Conservation (phyloP, 768 basidiomycete species). For the Auricularia auricula-judae region DNA sequence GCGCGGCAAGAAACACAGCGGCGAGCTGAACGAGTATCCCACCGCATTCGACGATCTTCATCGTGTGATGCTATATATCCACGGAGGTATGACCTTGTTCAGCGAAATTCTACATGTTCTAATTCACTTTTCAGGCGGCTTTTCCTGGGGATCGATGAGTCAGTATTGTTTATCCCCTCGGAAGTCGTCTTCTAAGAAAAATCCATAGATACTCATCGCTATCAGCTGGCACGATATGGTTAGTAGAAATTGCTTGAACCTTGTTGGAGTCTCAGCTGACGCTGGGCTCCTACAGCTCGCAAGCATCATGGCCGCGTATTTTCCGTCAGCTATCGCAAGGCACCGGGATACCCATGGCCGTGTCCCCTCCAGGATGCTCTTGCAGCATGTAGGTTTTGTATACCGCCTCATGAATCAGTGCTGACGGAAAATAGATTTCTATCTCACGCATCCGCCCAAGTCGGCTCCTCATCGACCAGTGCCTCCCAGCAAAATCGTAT, state of each 20-base stretch:
- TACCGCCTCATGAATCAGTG: background rate
- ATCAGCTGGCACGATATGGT: constrained; percentile 50
- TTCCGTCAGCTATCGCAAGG: constrained; percentile 57
- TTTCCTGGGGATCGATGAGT: constrained; percentile 71
- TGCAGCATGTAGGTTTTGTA: constrained; percentile 58
- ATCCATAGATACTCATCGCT: constrained; percentile 43
- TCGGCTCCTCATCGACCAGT: constrained; percentile 72
- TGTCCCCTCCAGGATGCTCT: constrained; percentile 82
- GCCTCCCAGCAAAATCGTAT: constrained; percentile 66
- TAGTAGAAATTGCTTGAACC: constrained; percentile 1
- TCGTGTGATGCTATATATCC: constrained; percentile 46
- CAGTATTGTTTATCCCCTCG: constrained; percentile 40
- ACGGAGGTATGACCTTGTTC: constrained; percentile 45
- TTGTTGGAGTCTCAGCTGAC: constrained; percentile 32
- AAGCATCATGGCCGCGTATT: constrained; percentile 91
- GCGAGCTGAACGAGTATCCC: constrained; percentile 7
- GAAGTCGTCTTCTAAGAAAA: constrained; percentile 1
- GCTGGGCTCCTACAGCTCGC: constrained; percentile 67
- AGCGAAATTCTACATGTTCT: background rate
- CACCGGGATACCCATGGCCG: constrained; percentile 95
- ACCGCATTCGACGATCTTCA: constrained; percentile 23
- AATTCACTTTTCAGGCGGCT: constrained; percentile 33
- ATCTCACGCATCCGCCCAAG: constrained; percentile 74
- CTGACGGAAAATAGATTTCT: constrained; percentile 48
- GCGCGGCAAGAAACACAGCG: constrained; percentile 17